Evolutionary conservation across 2,329 filamentous ascomycete species (phyloP).

Genomic region (Dactylellina cionopaga): DNA sequence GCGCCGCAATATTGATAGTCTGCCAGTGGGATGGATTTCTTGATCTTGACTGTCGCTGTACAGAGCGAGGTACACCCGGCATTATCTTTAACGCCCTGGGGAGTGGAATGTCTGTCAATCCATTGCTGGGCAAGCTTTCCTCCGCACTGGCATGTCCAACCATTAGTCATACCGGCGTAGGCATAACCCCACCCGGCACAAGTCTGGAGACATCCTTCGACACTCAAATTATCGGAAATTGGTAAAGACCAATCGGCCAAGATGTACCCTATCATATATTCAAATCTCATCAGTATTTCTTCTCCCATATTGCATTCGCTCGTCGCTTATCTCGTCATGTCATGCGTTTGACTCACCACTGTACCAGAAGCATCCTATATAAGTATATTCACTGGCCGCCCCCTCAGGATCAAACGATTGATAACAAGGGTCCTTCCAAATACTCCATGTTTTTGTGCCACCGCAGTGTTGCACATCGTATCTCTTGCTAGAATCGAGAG

Average conservation of each 20-base stretch:
- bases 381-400: neutral
- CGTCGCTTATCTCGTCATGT: neutral
- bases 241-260: neutral
- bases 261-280: neutral
- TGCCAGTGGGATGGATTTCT: neutral
- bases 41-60: neutral
- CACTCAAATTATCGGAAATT: slow-evolving; percentile 11
- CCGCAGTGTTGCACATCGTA: slow-evolving; percentile 5
- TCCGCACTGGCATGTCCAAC: neutral
- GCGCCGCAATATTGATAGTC: neutral
- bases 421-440: slow-evolving; percentile 26
- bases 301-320: neutral
- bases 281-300: neutral
- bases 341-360: neutral
- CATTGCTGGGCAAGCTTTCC: neutral
- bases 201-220: slow-evolving; percentile 13
- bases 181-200: slow-evolving; percentile 6
- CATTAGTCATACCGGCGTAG: slow-evolving; percentile 11
- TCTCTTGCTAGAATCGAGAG: neutral
- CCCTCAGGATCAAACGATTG: neutral
- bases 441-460: neutral
- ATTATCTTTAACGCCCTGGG: neutral
- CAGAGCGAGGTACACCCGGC: neutral
- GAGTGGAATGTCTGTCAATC: neutral
- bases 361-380: slow-evolving; percentile 14